Base-by-base conservation (phyloP, 148 eudicot genomes). In the Fagopyrum homotropicum region DNA sequence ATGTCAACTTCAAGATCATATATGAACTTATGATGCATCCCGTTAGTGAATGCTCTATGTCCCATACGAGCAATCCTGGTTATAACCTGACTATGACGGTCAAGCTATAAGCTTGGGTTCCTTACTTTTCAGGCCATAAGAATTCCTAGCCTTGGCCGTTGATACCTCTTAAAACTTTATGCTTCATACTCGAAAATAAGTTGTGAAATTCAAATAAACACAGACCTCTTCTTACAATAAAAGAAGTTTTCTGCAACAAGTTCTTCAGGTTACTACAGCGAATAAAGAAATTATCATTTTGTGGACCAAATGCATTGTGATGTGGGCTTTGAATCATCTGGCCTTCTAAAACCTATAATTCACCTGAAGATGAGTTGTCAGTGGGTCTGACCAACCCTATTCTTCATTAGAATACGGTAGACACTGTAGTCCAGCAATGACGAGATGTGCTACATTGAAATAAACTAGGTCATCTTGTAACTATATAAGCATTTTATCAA, bases 21-120 rank as follows among this genome's bases (percentile, higher is more conserved):
- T 59, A 22, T 59, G 64, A 59, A 19, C 64, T 59, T 30, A 49
- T 59, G 69, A 63, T 30, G 69, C 12, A 49, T 63, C 69, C 45
- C 52, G 40, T 30, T 63, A 63, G 69, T 12, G 29, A 29, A 30
- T 29, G 45, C 16, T 30, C 35, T 12, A 30, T 11, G 29, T 63
- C 69, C 40, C 29, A 61, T 63, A 12, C 35, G 16, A 12, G 45
- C 29, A 10, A 9, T 63, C 35, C 9, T 30, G 44, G 69, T 10
- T 43, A 63, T 30, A 59, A 6, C 35, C 10, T 30, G 66, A 26
- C 8, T 4, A 7, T 59, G 66, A 55, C 1, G 59, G 16, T 59
- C 64, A 35, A 35, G 40, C 17, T 29, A 19, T 4, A 59, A 59
- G 22, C 64, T 63, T 4, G 16, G 26, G 16, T 63, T 63, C 69